Evolutionary conservation across 305 asterid genomes (phyloP).

Genomic region (Stenogyne calaminthoides): DNA sequence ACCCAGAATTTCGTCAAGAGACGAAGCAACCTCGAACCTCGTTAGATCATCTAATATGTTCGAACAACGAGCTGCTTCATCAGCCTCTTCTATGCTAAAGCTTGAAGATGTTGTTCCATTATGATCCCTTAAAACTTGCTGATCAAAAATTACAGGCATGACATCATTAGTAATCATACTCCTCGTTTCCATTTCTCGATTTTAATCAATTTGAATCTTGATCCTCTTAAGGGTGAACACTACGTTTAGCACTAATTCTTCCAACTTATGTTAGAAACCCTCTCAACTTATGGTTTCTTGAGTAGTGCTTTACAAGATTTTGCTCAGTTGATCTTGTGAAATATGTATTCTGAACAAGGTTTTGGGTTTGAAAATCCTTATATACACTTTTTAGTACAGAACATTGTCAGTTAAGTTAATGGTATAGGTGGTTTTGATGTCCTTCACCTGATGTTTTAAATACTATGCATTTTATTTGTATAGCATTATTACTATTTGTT

Average conservation of each 20-base stretch:
- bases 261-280: neutral
- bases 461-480: neutral
- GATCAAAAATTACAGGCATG: neutral
- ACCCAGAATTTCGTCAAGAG: neutral
- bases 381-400: neutral
- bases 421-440: neutral
- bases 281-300: neutral
- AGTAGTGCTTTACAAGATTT: neutral
- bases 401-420: neutral
- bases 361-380: neutral
- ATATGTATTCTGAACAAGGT: neutral
- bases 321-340: neutral
- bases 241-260: neutral
- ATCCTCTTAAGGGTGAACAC: neutral
- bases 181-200: neutral
- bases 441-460: too few relatives aligned
- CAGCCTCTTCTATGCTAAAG: neutral
- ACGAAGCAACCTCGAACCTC: neutral
- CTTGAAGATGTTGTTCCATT: neutral
- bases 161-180: neutral
- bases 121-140: neutral
- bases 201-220: neutral
- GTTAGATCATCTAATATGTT: neutral
- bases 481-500: neutral
- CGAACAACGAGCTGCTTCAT: neutral